These are phyloP conservation scores for Tripterygium wilfordii DNA, from an alignment of 177 flowering plant species.

Conservation along the genomic window DNA sequence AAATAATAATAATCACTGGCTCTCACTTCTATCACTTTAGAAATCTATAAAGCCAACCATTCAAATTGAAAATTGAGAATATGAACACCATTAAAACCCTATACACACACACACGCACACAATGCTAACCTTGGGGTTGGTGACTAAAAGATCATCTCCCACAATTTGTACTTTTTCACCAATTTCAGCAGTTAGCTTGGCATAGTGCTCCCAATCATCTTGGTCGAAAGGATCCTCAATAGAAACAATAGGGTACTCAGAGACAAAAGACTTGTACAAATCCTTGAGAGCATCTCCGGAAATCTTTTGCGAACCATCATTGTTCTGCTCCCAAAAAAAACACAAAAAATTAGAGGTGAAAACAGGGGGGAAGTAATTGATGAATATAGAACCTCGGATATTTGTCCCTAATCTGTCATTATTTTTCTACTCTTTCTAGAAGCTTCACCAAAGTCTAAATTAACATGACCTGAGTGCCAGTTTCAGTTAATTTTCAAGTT, in stretches of 20 bases:
- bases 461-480: too few species aligned
- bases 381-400: too few species aligned
- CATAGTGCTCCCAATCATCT: constrained; percentile 90
- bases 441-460: too few species aligned
- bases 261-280: constrained; percentile 73
- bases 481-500: too few species aligned
- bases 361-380: not conserved
- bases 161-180: constrained; percentile 80
- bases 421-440: too few species aligned
- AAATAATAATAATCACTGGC: too few species aligned
- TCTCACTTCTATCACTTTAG: too few species aligned
- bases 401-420: too few species aligned
- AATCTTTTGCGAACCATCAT: constrained; percentile 79
- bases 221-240: constrained; percentile 96
- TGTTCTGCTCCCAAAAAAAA: constrained; percentile 40
- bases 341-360: not conserved
- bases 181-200: constrained; percentile 58
- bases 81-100: too few species aligned
- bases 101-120: too few species aligned
- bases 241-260: constrained; percentile 86
- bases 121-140: constrained; percentile 81
- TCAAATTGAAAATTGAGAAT: too few species aligned
- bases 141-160: constrained; percentile 91
- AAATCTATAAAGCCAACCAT: too few species aligned
- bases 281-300: constrained; percentile 75